A percentile compares a stretch with the other conserved stretches of the same genome.
phyloP scores from a whole-genome alignment of 805 yeast genomes.

The Hemisphaericaspora nanyangensis region DNA sequence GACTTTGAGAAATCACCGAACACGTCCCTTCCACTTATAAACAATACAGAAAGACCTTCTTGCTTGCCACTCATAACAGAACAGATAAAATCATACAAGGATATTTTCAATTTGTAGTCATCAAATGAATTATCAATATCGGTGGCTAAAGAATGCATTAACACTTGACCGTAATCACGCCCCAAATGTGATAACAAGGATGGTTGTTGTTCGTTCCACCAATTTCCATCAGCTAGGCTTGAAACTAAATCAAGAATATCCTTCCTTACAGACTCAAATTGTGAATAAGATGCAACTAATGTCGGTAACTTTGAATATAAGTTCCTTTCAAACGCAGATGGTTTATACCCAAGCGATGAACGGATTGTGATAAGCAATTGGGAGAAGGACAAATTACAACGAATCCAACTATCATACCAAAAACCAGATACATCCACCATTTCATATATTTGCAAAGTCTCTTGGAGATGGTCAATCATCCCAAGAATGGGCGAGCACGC shows the following conservation, averaged over 20 bases:
- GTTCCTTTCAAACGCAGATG: slow-evolving; percentile 62
- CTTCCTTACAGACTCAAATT: slow-evolving; percentile 44
- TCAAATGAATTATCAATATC: slow-evolving; percentile 60
- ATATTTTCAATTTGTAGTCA: slow-evolving; percentile 48
- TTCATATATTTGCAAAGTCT: slow-evolving; percentile 32
- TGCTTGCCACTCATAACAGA: slow-evolving; percentile 68
- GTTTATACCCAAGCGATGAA: slow-evolving; percentile 41
- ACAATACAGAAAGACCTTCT: slow-evolving; percentile 70
- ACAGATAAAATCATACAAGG: slow-evolving; percentile 61
- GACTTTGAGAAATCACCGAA: slow-evolving; percentile 28
- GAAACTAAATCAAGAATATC: slow-evolving; percentile 55
- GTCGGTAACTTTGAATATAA: slow-evolving; percentile 54
- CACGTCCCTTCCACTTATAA: slow-evolving; percentile 59
- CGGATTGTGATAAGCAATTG: slow-evolving; percentile 56
- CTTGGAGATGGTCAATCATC: slow-evolving; percentile 45
- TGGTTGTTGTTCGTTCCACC: slow-evolving; percentile 52
- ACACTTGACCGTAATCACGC: slow-evolving; percentile 51
- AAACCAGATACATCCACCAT: slow-evolving; percentile 42
- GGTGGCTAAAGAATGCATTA: slow-evolving; percentile 55
- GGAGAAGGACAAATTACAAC: slow-evolving; percentile 51
- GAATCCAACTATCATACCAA: slow-evolving; percentile 49
- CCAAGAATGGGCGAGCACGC: slow-evolving; percentile 51
- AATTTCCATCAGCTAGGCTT: slow-evolving; percentile 50
- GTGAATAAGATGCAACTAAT: slow-evolving; percentile 56
- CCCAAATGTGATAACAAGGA: slow-evolving; percentile 82